Evolutionary conservation across 2,329 filamentous ascomycete genomes (phyloP), one percentile per base, ranked within the genome.

Genomic region (Epichloe typhina): DNA sequence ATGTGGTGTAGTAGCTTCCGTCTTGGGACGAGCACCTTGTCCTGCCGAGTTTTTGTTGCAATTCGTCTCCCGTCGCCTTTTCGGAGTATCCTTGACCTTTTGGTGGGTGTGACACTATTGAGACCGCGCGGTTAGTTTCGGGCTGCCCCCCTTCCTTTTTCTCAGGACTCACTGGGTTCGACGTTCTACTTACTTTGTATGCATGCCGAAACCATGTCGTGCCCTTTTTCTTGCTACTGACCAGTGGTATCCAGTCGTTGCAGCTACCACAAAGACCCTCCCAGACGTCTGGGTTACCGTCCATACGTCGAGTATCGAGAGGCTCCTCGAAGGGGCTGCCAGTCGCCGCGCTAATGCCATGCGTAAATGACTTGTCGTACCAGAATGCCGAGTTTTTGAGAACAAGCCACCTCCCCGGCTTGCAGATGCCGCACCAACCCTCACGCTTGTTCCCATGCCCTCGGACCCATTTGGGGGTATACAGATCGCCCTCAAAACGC

Each of bases 341-440:
- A 0, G 87, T 91, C 4, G 85, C 83, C 31, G 86, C 87, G 62
- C 84, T 88, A 64, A 94, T 88, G 47, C 88, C 88, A 62, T 94
- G 88, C 2, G 85, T 88, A 65, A 93, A 94, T 52, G 84, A 87
- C 72, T 93, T 91, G 71, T 94, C 88, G 66, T 94, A 94, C 88
- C 88, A 94, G 65, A 88, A 95, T 6, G 88, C 88, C 50, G 85
- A 90, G 69, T 94, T 93, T 72, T 93, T 94, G 53, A 95, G 72
- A 15, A 90, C 86, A 50, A 91, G 77, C 88, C 88, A 94, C 47
- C 86, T 76, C 3, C 86, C 86, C 2, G 86, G 84, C 64, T 89
- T 90, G 72, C 88, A 94, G 58, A 91, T 86, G 21, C 87, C 86
- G 60, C 88, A 94, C 87, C 88, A 95, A 3, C 88, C 88, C 65